Evolutionary conservation across 2,329 filamentous ascomycete species (phyloP), one percentile per base, ranked within the genome.

Genomic region (Beauveria sp.): DNA sequence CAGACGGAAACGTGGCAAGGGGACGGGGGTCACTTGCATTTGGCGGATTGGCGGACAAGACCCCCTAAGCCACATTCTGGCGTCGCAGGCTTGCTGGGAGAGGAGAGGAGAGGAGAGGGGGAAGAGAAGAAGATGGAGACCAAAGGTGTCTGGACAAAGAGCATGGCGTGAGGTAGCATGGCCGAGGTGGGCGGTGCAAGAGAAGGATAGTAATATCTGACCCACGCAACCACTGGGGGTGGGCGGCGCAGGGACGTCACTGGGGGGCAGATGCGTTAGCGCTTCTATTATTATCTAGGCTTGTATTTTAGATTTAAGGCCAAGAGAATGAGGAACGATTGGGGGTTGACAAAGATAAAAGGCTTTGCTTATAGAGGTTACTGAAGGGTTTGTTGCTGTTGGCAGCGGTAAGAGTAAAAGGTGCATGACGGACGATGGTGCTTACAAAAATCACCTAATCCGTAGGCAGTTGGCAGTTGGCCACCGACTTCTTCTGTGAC

Each of bases 261-360:
- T 34, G 12, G 12, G 12, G 30, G 30, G 12, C 30, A 34, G 12
- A 34, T 34, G 30, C 30, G 30, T 57, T 30, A 30, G 54, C 12
- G 55, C 28, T 38, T 28, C 56, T 58, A 58, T 58, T 58, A 58
- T 50, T 58, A 58, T 43, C 45, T 50, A 58, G 40, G 12, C 26
- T 57, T 47, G 18, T 47, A 30, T 56, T 22, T 55, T 28, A 14
- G 3, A 45, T n/a, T 30, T 50, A 9, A 50, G 34, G 34, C 34
- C 34, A 38, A 14, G 34, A 38, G 34, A 38, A 38, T 6, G 4
- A 38, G 5, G 34, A 38, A 38, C 34, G 34, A 12, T 16, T 38
- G 34, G 34, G 34, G 34, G 6, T 6, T 38, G 45, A 24, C 22
- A 47, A 8, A 26, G 45, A 18, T 16, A 5, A 7, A 16, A 16